These are phyloP conservation scores for Anthracocystis setariae DNA, from an alignment of 1,284 basidiomycete species.

Conservation along the genomic window DNA sequence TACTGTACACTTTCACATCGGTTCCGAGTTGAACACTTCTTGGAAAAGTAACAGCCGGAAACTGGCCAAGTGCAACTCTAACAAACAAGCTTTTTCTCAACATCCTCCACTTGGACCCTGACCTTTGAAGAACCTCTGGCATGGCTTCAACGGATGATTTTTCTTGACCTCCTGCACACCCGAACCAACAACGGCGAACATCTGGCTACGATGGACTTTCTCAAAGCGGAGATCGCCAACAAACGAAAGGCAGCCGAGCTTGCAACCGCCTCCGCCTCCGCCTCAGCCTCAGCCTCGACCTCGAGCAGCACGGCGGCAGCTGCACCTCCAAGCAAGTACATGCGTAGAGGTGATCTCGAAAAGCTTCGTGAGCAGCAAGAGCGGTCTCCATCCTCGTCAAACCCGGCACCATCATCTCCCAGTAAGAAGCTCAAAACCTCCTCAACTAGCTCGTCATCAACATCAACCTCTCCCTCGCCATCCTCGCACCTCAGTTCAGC, in stretches of 20 bases:
- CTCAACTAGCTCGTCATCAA: background rate
- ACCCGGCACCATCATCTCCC: conserved; percentile 6
- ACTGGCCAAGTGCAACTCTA: background rate
- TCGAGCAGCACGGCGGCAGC: conserved; percentile 4
- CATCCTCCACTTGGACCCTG: conserved; percentile 23
- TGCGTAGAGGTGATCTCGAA: conserved; percentile 59
- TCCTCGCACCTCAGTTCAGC: conserved; percentile 11
- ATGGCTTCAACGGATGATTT: too few relatives aligned
- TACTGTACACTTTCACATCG: conserved; percentile 6
- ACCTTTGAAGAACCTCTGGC: conserved; percentile 1
- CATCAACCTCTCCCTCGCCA: conserved; percentile 5
- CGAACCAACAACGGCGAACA: background rate
- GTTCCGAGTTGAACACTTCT: conserved; percentile 34
- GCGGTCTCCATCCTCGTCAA: conserved; percentile 8
- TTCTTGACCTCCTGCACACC: background rate
- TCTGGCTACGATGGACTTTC: conserved; percentile 76
- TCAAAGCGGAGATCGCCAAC: conserved; percentile 80
- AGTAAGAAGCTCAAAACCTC: conserved; percentile 10
- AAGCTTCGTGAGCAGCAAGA: conserved; percentile 32
- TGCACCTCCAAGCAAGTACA: conserved; percentile 45
- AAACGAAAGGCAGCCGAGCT: conserved; percentile 77
- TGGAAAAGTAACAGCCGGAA: background rate
- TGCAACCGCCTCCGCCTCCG: conserved; percentile 13
- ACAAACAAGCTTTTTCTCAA: background rate
- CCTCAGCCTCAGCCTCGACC: conserved; percentile 9